Conservation (phyloP, 164 flowering plant genomes). For the Litsea cubeba region DNA sequence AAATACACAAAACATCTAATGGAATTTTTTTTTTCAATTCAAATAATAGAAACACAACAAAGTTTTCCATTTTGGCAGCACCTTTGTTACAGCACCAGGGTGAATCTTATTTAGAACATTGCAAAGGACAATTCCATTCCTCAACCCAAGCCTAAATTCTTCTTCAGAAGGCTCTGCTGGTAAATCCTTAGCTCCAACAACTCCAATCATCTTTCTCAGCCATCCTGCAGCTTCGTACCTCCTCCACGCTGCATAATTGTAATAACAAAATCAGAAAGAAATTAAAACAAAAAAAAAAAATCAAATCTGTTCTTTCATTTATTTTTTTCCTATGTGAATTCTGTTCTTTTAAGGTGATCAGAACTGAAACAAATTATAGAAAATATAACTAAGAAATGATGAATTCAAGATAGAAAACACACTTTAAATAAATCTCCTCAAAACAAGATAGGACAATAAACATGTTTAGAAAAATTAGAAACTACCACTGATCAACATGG, state of each 20-base stretch:
- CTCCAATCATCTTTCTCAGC: slow-evolving; percentile 76
- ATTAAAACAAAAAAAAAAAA: not conserved
- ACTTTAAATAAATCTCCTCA: too few relatives aligned
- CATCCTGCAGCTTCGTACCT: slow-evolving; percentile 81
- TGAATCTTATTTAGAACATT: slow-evolving; percentile 74
- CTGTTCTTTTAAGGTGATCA: too few relatives aligned
- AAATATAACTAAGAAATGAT: not conserved
- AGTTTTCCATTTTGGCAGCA: slow-evolving; percentile 2
- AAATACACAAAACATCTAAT: not conserved
- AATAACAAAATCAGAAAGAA: too few relatives aligned
- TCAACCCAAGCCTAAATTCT: slow-evolving; percentile 71
- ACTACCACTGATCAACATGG: too few relatives aligned
- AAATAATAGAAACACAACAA: not conserved
- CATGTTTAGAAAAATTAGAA: too few relatives aligned
- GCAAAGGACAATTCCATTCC: slow-evolving; percentile 85
- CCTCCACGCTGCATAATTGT: slow-evolving; percentile 46
- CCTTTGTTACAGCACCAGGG: slow-evolving; percentile 89
- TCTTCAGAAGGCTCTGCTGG: slow-evolving; percentile 91
- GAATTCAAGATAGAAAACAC: not conserved
- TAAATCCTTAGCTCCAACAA: slow-evolving; percentile 78
- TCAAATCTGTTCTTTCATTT: not conserved
- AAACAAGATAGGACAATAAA: too few relatives aligned
- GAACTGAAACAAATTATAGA: not conserved
- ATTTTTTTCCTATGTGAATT: too few relatives aligned
- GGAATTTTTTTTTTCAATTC: not conserved